Percentiles rank a stretch among this genome's conserved stretches.
Conservation (phyloP, 768 basidiomycete genomes). For the Lactarius indigo region DNA sequence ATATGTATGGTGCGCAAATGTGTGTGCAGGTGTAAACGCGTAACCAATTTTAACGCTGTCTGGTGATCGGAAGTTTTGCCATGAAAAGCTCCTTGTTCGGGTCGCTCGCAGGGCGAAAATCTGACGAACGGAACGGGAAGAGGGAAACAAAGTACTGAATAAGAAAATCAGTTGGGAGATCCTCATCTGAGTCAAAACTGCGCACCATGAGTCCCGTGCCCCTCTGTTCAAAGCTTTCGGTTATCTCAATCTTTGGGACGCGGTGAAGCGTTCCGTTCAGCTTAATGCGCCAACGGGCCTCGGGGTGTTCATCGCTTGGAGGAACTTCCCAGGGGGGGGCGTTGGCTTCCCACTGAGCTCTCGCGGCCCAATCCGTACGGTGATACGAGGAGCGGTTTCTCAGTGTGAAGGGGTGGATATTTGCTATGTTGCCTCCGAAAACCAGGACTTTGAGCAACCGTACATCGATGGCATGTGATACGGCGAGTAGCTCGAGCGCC, state of each 20-base stretch:
- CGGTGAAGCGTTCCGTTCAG: slow-evolving; percentile 9
- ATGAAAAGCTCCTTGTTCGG: slow-evolving; percentile 5
- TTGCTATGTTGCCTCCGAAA: slow-evolving; percentile 15
- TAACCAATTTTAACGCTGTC: neutral
- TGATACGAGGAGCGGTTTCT: neutral
- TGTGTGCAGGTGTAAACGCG: neutral
- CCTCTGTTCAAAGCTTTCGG: slow-evolving; percentile 5
- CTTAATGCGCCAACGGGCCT: slow-evolving; percentile 9
- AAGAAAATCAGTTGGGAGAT: neutral
- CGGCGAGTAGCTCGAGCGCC: slow-evolving; percentile 13
- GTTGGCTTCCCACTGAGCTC: slow-evolving; percentile 12
- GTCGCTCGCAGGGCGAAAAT: neutral
- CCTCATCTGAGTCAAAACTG: neutral
- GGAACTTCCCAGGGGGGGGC: neutral
- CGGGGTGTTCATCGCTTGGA: neutral
- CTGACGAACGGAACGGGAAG: neutral
- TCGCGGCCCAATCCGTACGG: slow-evolving; percentile 6
- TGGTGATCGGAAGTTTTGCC: slow-evolving; percentile 1
- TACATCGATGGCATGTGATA: slow-evolving; percentile 13
- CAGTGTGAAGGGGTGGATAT: neutral
- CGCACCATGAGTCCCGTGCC: slow-evolving; percentile 18
- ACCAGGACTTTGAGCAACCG: slow-evolving; percentile 15
- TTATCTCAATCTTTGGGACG: neutral
- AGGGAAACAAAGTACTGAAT: slow-evolving; percentile 12
- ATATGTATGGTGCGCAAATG: neutral